phyloP scores from a whole-genome alignment of 352 stramenopile species.

The Pythium phragmiticola region DNA sequence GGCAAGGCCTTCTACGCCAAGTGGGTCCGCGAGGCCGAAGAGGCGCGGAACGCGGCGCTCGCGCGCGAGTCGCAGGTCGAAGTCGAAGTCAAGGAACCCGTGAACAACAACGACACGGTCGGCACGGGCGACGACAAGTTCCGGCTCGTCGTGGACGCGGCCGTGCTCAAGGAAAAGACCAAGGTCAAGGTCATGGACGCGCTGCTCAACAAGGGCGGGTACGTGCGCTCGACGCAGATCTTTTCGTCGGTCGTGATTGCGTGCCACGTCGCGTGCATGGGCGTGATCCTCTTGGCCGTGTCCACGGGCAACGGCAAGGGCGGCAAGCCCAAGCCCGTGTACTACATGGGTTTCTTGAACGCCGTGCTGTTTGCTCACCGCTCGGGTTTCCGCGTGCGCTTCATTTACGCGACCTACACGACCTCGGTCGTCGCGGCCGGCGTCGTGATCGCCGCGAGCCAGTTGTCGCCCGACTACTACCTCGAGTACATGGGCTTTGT shows the following conservation, averaged over 20 bases:
- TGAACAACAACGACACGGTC: conserved; percentile 20
- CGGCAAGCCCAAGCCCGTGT: conserved; percentile 67
- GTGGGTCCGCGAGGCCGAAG: conserved; percentile 67
- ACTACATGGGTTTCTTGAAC: conserved; percentile 86
- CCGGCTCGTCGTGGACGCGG: conserved; percentile 48
- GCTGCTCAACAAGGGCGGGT: conserved; percentile 71
- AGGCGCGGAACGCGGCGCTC: conserved; percentile 57
- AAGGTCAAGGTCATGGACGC: conserved; percentile 53
- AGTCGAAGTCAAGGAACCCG: conserved; percentile 27
- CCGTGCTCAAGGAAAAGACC: conserved; percentile 45
- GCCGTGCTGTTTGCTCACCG: conserved; percentile 74
- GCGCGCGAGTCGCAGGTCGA: conserved; percentile 35
- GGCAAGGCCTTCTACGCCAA: conserved; percentile 70
- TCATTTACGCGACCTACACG: conserved; percentile 77
- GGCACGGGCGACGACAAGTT: conserved; percentile 28
- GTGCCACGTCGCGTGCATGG: conserved; percentile 70
- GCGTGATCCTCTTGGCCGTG: conserved; percentile 62
- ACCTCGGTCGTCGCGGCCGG: conserved; percentile 60
- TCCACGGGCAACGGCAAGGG: conserved; percentile 37
- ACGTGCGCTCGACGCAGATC: conserved; percentile 79
- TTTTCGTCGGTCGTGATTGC: conserved; percentile 72
- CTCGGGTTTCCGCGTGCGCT: conserved; percentile 75
- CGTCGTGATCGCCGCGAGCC: conserved; percentile 64
- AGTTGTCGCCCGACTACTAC: conserved; percentile 53
- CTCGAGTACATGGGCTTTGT: conserved; percentile 73